phyloP scores from a whole-genome alignment of 2,329 filamentous ascomycete genomes.

The Cytospora mali region DNA sequence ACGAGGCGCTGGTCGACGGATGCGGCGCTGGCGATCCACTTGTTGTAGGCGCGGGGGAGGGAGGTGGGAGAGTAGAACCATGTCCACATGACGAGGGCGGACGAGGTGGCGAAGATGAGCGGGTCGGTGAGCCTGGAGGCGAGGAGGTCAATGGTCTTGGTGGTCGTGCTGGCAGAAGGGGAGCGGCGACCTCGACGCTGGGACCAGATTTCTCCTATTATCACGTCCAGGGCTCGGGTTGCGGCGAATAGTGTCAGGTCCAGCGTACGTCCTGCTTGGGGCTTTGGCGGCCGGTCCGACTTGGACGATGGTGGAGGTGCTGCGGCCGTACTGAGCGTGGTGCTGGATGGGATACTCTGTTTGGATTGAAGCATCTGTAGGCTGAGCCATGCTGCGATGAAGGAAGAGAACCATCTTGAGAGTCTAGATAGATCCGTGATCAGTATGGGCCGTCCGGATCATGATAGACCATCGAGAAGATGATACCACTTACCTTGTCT shows the following conservation, averaged over 20 bases:
- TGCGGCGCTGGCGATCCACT: constrained; percentile 80
- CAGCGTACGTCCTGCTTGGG: constrained; percentile 71
- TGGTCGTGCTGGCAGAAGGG: constrained; percentile 9
- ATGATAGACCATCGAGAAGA: background rate
- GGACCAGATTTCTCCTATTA: constrained; percentile 68
- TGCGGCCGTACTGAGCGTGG: constrained; percentile 26
- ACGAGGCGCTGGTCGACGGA: constrained; percentile 75
- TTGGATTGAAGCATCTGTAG: constrained; percentile 61
- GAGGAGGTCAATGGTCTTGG: constrained; percentile 42
- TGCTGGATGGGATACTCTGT: constrained; percentile 38
- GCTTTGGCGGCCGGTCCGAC: constrained; percentile 4
- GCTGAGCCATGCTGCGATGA: constrained; percentile 61
- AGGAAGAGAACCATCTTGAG: constrained; percentile 59
- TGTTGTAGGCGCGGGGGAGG: constrained; percentile 73
- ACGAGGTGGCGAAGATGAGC: constrained; percentile 70
- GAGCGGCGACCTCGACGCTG: constrained; percentile 49
- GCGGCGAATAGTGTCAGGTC: constrained; percentile 81
- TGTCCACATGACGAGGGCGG: constrained; percentile 81
- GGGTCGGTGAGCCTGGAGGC: constrained; percentile 61
- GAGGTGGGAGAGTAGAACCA: constrained; percentile 78
- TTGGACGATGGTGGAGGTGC: background rate
- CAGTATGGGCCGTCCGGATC: background rate
- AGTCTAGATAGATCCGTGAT: constrained; percentile 43
- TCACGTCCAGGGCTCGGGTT: constrained; percentile 71
- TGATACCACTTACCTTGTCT: constrained; percentile 37